Percentiles rank a stretch among this genome's conserved stretches.
Conservation (phyloP, 768 basidiomycete species). For the Boletus barrowsii region DNA sequence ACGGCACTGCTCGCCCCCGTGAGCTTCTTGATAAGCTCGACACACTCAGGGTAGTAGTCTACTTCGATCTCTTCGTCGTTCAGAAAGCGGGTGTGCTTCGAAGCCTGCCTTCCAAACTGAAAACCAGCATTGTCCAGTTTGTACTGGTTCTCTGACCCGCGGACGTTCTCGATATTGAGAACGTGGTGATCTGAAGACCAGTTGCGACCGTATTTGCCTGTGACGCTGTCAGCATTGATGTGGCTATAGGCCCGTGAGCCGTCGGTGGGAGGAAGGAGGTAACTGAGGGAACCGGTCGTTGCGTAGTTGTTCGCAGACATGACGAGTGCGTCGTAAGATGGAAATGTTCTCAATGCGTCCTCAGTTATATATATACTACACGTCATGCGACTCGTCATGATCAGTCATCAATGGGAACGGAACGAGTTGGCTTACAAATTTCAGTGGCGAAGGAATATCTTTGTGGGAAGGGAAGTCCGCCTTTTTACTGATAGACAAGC, state of each 20-base stretch:
- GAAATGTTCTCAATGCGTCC: not conserved
- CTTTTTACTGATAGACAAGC: not conserved
- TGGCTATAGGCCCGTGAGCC: conserved; percentile 15
- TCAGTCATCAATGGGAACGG: not conserved
- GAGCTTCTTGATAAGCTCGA: conserved; percentile 35
- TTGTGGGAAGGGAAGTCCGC: not conserved
- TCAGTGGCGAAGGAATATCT: not conserved
- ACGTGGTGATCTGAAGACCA: conserved; percentile 12
- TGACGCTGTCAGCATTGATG: conserved; percentile 17
- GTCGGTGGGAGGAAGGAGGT: conserved; percentile 16
- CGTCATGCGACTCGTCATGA: not conserved
- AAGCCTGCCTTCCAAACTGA: conserved; percentile 27
- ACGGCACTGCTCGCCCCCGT: conserved; percentile 39
- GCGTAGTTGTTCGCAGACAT: conserved; percentile 13
- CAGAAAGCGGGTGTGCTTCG: conserved; percentile 31
- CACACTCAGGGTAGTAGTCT: conserved; percentile 40
- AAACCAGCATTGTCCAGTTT: conserved; percentile 36
- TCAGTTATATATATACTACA: conserved; percentile 27
- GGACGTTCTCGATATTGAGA: conserved; percentile 31
- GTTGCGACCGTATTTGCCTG: conserved; percentile 18
- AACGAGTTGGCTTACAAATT: not conserved
- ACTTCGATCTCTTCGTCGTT: conserved; percentile 35
- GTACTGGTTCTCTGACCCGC: conserved; percentile 32
- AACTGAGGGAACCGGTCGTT: conserved; percentile 19
- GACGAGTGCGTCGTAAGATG: no score